Conservation (phyloP, 2,329 filamentous ascomycete genomes). For the Lecanicillium sp. region DNA sequence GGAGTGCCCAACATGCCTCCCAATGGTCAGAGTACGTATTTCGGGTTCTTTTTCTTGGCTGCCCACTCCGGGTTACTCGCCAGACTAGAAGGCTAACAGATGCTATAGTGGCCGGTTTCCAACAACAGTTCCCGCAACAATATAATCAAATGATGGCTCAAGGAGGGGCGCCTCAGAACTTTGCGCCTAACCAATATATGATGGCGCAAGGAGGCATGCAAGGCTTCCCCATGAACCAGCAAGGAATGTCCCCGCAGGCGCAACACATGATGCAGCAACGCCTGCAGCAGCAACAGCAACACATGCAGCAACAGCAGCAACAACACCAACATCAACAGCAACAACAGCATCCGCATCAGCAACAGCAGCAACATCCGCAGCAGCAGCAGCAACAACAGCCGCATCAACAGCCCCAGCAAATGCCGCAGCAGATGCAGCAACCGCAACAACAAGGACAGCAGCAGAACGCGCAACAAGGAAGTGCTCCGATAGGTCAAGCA, state of each 20-base stretch:
- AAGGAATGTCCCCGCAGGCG: constrained; percentile 39
- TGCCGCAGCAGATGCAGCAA: constrained; percentile 16
- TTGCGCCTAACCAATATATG: constrained; percentile 36
- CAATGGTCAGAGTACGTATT: constrained; percentile 56
- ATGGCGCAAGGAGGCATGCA: constrained; percentile 45
- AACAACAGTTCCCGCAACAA: constrained; percentile 50
- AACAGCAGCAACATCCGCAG: constrained; percentile 16
- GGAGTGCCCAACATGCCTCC: constrained; percentile 51
- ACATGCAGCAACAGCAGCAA: constrained; percentile 18
- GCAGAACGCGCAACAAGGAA: constrained; percentile 11
- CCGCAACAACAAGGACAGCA: constrained; percentile 13
- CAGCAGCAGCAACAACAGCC: constrained; percentile 15
- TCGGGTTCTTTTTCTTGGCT: constrained; percentile 8
- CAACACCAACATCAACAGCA: constrained; percentile 24
- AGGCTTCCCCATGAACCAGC: constrained; percentile 48
- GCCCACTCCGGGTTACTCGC: constrained; percentile 5
- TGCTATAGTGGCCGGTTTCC: constrained; percentile 46
- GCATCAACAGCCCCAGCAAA: constrained; percentile 8
- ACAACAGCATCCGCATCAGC: constrained; percentile 16
- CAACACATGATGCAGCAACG: constrained; percentile 38
- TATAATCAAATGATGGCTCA: constrained; percentile 31
- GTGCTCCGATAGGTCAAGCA: constrained; percentile 12
- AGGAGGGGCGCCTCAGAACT: constrained; percentile 36
- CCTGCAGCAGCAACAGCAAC: constrained; percentile 20
- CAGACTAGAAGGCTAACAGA: constrained; percentile 6